These are phyloP conservation scores for Hibiscus mutabilis DNA, from an alignment of 345 rosid genomes.

Conservation along the genomic window DNA sequence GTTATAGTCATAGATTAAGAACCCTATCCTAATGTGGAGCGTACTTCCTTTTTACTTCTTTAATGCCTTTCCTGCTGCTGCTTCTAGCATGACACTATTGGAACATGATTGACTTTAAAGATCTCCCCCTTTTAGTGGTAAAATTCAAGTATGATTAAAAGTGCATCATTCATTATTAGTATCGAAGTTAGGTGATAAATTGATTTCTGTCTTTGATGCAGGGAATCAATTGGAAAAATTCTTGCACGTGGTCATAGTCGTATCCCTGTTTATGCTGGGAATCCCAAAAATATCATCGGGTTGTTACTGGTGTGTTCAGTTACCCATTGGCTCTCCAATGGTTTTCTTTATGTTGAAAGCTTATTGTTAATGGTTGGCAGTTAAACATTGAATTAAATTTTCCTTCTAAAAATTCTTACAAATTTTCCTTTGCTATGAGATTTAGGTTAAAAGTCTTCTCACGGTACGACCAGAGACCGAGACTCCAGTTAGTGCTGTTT, in stretches of 20 bases:
- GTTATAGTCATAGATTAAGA: not conserved
- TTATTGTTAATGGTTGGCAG: conserved; percentile 4
- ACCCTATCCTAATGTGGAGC: not conserved
- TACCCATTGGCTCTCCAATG: conserved; percentile 10
- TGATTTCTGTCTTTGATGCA: conserved; percentile 24
- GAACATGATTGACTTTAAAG: conserved; percentile 8
- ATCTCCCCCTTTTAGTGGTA: not conserved
- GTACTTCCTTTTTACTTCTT: not conserved
- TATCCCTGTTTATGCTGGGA: conserved; percentile 69
- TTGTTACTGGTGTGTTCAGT: conserved; percentile 56
- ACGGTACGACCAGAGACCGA: conserved; percentile 76
- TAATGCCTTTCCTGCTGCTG: not conserved
- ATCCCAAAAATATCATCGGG: conserved; percentile 64
- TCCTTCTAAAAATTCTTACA: not conserved
- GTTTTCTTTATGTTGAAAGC: conserved; percentile 2
- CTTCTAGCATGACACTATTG: not conserved
- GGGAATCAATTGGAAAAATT: conserved; percentile 89
- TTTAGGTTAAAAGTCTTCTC: conserved; percentile 72
- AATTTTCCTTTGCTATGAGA: conserved; percentile 5
- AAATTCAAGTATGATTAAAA: not conserved
- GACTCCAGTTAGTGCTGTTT: conserved; percentile 70
- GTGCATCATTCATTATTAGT: not conserved
- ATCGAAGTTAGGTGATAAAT: not conserved
- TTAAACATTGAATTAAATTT: conserved; percentile 9
- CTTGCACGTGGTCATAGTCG: conserved; percentile 77